Evolutionary conservation across 2,329 filamentous ascomycete species (phyloP).

Genomic region (Capronia coronata): DNA sequence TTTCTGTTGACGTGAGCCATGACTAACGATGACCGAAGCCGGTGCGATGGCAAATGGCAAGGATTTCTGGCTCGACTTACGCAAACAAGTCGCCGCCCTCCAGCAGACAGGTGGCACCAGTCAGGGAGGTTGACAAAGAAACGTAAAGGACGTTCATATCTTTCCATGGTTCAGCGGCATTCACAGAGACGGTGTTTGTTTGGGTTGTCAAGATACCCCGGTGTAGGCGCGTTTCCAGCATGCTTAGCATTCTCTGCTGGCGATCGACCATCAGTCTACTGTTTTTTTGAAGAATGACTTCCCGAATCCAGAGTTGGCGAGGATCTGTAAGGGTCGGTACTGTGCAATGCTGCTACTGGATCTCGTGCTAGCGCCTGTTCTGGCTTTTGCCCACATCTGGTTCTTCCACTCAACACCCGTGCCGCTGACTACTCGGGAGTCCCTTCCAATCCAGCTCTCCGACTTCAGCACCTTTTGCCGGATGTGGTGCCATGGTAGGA

Average conservation of each 20-base stretch:
- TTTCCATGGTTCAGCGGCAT: conserved; percentile 19
- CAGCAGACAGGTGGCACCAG: conserved; percentile 31
- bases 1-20: not conserved
- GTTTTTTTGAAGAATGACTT: not conserved
- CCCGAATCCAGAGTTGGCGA: not conserved
- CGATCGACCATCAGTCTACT: not conserved
- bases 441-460: no score
- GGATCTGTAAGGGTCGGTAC: not conserved
- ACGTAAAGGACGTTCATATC: not conserved
- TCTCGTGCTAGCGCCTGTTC: no score
- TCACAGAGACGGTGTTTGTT: conserved; percentile 10
- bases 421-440: no score
- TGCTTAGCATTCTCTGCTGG: conserved; percentile 3
- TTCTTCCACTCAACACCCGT: not conserved
- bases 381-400: not conserved
- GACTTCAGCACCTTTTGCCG: no score
- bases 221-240: conserved; percentile 17
- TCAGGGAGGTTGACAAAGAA: conserved; percentile 28
- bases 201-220: conserved; percentile 18
- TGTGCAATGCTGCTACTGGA: not conserved
- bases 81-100: conserved; percentile 41
- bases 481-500: no score
- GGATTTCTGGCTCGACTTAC: conserved; percentile 46
- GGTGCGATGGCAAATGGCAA: conserved; percentile 45
- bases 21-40: conserved; percentile 31